Evolutionary conservation across 73 alveolate genomes (phyloP).

Genomic region (Paraurostyla sp.): DNA sequence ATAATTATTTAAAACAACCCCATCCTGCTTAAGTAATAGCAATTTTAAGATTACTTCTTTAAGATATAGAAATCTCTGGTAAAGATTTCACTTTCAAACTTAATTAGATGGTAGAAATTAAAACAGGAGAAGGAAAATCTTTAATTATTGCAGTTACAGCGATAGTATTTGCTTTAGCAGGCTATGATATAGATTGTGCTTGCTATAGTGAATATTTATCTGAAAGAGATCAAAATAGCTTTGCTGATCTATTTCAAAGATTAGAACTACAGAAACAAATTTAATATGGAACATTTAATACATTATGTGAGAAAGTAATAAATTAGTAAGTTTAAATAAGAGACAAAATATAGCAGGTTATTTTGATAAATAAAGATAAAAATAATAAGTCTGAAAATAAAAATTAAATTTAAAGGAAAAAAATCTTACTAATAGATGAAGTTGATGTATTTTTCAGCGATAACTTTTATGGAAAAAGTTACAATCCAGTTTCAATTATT

Average conservation of each 20-base stretch:
- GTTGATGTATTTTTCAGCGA: too few relatives aligned
- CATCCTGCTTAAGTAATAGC: too few relatives aligned
- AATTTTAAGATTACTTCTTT: too few relatives aligned
- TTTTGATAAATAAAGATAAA: not conserved
- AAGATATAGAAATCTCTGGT: too few relatives aligned
- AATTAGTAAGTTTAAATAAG: too few relatives aligned
- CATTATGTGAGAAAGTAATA: not conserved
- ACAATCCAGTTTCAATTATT: too few relatives aligned
- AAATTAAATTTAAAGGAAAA: slow-evolving; percentile 41
- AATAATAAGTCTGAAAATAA: too few relatives aligned
- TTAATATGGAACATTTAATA: slow-evolving; percentile 58
- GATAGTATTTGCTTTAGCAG: slow-evolving; percentile 64
- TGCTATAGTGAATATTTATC: slow-evolving; percentile 61
- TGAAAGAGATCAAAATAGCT: slow-evolving; percentile 60
- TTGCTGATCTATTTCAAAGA: slow-evolving; percentile 22
- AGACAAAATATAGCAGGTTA: slow-evolving; percentile 1
- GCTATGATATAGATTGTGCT: slow-evolving; percentile 53
- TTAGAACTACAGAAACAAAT: slow-evolving; percentile 15
- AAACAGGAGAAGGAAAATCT: too few relatives aligned
- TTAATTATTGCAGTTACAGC: slow-evolving; percentile 67
- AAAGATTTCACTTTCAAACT: too few relatives aligned
- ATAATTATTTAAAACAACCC: too few relatives aligned
- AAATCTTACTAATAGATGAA: too few relatives aligned
- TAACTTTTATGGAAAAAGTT: too few relatives aligned
- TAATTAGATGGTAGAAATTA: slow-evolving; percentile 83